These are phyloP conservation scores for Rhynchospora tenuis DNA, from an alignment of 176 grass and related monocot species.

Conservation along the genomic window DNA sequence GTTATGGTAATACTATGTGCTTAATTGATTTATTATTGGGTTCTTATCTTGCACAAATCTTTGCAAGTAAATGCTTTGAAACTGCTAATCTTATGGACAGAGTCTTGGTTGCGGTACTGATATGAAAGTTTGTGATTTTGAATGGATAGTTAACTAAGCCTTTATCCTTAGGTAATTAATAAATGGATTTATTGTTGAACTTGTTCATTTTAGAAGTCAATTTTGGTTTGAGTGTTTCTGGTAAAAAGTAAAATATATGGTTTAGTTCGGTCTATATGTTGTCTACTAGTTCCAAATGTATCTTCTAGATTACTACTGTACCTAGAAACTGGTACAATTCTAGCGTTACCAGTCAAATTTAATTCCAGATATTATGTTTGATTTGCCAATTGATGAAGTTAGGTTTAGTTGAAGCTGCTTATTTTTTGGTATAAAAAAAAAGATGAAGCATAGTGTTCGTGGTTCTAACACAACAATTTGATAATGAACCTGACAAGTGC, in stretches of 20 bases:
- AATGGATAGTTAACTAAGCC: neutral
- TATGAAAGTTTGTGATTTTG: neutral
- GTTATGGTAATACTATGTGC: neutral
- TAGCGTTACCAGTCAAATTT: neutral
- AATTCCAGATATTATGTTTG: neutral
- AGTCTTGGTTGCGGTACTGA: neutral
- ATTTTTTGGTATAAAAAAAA: neutral
- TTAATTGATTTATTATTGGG: neutral
- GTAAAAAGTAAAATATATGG: neutral
- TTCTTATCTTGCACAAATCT: neutral
- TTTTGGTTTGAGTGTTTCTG: neutral
- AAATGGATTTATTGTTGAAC: neutral
- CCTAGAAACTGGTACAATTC: neutral
- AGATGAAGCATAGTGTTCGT: neutral
- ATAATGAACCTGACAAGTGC: neutral
- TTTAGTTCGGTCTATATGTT: neutral
- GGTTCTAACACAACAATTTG: neutral
- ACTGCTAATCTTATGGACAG: neutral
- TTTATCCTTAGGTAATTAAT: neutral
- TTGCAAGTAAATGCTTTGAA: neutral
- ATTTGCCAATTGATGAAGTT: neutral
- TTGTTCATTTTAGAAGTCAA: no score
- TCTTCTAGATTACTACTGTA: neutral
- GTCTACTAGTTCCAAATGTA: neutral
- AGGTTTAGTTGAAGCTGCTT: neutral